Conservation (phyloP, 805 yeast species). For the Yarrowia divulgata region DNA sequence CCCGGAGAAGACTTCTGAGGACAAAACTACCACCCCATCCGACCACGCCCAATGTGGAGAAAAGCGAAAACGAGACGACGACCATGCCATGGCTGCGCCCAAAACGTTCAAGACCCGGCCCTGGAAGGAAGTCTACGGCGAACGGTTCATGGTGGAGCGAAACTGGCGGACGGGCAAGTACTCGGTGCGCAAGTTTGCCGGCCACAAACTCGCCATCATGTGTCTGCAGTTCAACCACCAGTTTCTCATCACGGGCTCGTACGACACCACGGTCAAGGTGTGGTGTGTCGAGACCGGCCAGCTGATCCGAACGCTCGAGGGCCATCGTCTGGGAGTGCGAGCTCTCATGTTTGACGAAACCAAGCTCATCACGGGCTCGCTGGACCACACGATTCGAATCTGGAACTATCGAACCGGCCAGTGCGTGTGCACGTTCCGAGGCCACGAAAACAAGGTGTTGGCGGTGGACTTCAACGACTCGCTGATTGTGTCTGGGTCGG, state of each 20-base stretch:
- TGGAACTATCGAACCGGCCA: slow-evolving; percentile 97
- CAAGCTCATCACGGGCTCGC: slow-evolving; percentile 89
- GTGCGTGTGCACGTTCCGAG: slow-evolving; percentile 91
- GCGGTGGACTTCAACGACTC: slow-evolving; percentile 83
- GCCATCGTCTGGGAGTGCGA: slow-evolving; percentile 90
- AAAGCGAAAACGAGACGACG: slow-evolving; percentile 18
- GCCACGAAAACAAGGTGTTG: slow-evolving; percentile 86
- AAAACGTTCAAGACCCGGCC: slow-evolving; percentile 64
- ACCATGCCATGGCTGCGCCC: background rate
- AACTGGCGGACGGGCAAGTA: slow-evolving; percentile 92
- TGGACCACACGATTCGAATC: slow-evolving; percentile 89
- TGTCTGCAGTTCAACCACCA: slow-evolving; percentile 85
- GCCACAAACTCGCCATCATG: slow-evolving; percentile 88
- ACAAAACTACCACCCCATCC: too few species aligned
- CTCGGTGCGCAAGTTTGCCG: slow-evolving; percentile 67
- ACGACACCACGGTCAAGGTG: slow-evolving; percentile 87
- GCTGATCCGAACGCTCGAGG: slow-evolving; percentile 75
- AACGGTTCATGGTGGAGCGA: slow-evolving; percentile 86
- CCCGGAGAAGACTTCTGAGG: background rate
- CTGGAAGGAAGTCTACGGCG: slow-evolving; percentile 94
- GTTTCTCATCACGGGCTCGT: slow-evolving; percentile 86
- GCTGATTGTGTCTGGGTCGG: slow-evolving; percentile 89
- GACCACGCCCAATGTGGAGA: background rate
- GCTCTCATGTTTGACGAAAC: slow-evolving; percentile 85
- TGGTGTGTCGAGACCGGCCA: slow-evolving; percentile 89